Conservation (phyloP, 1,284 basidiomycete species). For the Apiotrichum gracile region DNA sequence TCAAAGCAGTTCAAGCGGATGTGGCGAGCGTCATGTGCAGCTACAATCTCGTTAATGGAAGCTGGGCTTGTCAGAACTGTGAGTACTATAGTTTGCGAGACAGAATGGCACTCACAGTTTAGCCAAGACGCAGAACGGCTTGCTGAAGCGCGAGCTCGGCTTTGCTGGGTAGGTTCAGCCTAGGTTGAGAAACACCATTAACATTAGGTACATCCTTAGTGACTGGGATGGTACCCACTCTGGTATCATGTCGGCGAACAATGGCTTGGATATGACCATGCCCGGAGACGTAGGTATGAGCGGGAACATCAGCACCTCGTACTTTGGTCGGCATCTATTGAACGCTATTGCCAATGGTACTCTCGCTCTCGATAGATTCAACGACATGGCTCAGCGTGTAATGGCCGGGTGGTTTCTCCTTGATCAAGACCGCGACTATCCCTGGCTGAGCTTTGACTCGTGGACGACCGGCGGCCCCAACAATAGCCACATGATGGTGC, state of each 20-base stretch:
- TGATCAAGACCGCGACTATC: constrained; percentile 28
- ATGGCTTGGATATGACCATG: constrained; percentile 45
- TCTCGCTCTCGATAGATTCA: constrained; percentile 21
- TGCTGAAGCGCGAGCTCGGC: constrained; percentile 66
- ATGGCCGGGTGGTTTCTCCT: constrained; percentile 30
- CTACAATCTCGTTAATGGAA: constrained; percentile 60
- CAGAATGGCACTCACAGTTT: not conserved
- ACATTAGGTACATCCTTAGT: constrained; percentile 26
- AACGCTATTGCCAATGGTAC: constrained; percentile 26
- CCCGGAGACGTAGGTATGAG: constrained; percentile 46
- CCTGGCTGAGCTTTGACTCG: constrained; percentile 16
- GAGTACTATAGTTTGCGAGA: no score
- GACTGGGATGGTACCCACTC: constrained; percentile 28
- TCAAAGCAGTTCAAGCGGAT: constrained; percentile 64
- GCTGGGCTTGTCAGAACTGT: constrained; percentile 58
- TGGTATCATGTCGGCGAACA: constrained; percentile 12
- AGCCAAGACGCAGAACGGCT: constrained; percentile 57
- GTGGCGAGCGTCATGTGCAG: constrained; percentile 68
- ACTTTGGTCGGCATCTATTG: constrained; percentile 14
- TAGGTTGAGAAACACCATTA: not conserved
- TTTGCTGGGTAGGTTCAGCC: constrained; percentile 49
- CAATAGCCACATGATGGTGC: constrained; percentile 63
- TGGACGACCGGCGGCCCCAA: constrained; percentile 17
- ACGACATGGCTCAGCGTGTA: constrained; percentile 32
- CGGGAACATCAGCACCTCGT: constrained; percentile 11